Base-by-base conservation (phyloP, 495 filamentous ascomycete genomes). In the Penicillium soppii region DNA sequence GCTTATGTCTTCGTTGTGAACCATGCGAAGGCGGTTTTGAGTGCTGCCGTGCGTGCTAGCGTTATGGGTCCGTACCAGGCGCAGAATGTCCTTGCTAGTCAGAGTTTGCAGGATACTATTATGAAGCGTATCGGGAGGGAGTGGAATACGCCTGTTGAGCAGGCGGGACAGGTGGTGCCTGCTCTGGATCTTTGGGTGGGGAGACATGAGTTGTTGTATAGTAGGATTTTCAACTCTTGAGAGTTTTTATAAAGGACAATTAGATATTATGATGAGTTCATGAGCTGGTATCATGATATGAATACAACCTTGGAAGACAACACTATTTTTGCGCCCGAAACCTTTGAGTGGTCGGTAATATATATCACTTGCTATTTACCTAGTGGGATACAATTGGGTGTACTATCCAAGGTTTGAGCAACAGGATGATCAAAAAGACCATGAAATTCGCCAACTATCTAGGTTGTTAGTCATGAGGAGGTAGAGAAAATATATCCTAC, bases 1-100 rank as follows among this genome's bases (percentile, higher is more conserved):
- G 84, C 87, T 4, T 95, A 96, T 68, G 75, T 92, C 4, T 97
- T 92, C 67, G 72, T 98, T 61, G 74, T 97, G 48, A 85, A 86
- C 47, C 94, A 97, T 66, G 87, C 87, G 15, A 94, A 95, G 67
- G 90, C 92, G 1, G 74, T 97, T 21, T 72, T 95, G 8, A 92
- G 88, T 50, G 94, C 94, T 1, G 95, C 87, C 2, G 92, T 99
- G 50, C 75, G 94, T 10, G 89, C 94, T 21, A 84, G 88, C 19
- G 82, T 96, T 29, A 84, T 97, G 72, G 94, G 94, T 0, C 92
- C 95, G 16, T 99, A 97, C 66, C 88, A 95, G 66, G 89, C 89
- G 43, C 90, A 99, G 69, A 84, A 76, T 62, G 70, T 95, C 38
- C 74, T 99, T 25, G 92, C 90, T 2, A 82, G 86, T 52, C 68